These are phyloP conservation scores for Ganoderma sinense DNA, from an alignment of 1,284 basidiomycete species.

Conservation along the genomic window DNA sequence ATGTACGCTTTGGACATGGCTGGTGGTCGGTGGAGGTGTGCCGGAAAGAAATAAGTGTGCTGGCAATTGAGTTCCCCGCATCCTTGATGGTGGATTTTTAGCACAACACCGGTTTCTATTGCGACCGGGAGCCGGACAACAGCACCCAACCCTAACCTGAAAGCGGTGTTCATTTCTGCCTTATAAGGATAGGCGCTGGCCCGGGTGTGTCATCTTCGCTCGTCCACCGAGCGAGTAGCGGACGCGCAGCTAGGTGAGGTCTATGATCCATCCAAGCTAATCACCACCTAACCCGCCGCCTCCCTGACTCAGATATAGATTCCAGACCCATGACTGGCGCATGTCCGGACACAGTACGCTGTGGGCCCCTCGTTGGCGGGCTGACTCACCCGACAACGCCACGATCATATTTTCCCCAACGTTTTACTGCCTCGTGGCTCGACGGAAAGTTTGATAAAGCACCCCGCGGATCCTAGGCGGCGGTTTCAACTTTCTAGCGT, in stretches of 20 bases:
- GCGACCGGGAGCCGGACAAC: not conserved
- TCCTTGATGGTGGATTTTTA: not conserved
- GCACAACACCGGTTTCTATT: not conserved
- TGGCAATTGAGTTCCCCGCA: not conserved
- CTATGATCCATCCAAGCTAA: not conserved
- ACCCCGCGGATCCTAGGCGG: not conserved
- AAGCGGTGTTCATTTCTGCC: not conserved
- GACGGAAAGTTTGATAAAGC: not conserved
- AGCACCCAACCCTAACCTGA: not conserved
- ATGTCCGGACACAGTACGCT: not conserved
- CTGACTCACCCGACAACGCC: not conserved
- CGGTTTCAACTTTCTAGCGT: not conserved
- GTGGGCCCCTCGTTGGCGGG: not conserved
- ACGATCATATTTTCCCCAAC: not conserved
- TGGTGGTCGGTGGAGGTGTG: conserved; percentile 35
- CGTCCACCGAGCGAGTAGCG: not conserved
- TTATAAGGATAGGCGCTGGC: not conserved
- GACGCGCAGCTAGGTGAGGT: not conserved
- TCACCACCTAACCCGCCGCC: not conserved
- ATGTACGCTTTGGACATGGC: conserved; percentile 25
- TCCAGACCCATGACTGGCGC: not conserved
- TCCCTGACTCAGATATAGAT: not conserved
- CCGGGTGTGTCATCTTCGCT: not conserved
- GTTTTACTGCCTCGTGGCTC: not conserved
- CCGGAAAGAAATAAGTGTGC: not conserved